These are phyloP conservation scores for Adansonia gregorii DNA, from an alignment of 441 rosid species.

Conservation along the genomic window DNA sequence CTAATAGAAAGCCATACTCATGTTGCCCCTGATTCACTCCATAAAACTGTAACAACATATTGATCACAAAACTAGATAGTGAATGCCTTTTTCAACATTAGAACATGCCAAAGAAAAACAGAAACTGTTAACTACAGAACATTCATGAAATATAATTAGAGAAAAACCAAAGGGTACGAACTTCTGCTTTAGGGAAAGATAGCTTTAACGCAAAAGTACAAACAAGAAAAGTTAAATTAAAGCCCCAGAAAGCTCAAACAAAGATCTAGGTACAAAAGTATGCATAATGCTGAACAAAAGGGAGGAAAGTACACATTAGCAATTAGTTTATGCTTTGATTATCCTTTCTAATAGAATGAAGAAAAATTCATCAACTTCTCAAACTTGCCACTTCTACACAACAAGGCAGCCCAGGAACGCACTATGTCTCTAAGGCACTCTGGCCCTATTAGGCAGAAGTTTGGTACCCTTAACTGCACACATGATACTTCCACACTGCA, in stretches of 20 bases:
- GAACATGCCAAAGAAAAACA: conserved; percentile 14
- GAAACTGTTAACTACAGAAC: conserved; percentile 8
- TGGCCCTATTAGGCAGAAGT: not conserved
- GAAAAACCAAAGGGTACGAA: not conserved
- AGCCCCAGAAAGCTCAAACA: not conserved
- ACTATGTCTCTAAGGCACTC: not conserved
- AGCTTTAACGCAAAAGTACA: not conserved
- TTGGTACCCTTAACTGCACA: not conserved
- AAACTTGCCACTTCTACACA: not conserved
- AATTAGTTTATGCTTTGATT: not conserved
- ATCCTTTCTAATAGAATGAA: not conserved
- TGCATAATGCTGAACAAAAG: not conserved
- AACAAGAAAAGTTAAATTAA: conserved; percentile 11
- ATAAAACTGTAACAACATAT: conserved; percentile 54
- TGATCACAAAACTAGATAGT: conserved; percentile 28
- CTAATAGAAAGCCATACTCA: conserved; percentile 48
- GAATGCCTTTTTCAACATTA: conserved; percentile 26
- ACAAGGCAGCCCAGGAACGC: not conserved
- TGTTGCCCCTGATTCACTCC: conserved; percentile 60
- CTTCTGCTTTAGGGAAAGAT: not conserved
- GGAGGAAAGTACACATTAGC: not conserved
- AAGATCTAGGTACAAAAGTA: conserved; percentile 10
- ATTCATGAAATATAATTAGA: conserved; percentile 12
- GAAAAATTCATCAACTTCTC: not conserved
- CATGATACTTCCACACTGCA: not conserved